Evolutionary conservation across 2,329 filamentous ascomycete genomes (phyloP).

Genomic region (Colletotrichum viniferum): DNA sequence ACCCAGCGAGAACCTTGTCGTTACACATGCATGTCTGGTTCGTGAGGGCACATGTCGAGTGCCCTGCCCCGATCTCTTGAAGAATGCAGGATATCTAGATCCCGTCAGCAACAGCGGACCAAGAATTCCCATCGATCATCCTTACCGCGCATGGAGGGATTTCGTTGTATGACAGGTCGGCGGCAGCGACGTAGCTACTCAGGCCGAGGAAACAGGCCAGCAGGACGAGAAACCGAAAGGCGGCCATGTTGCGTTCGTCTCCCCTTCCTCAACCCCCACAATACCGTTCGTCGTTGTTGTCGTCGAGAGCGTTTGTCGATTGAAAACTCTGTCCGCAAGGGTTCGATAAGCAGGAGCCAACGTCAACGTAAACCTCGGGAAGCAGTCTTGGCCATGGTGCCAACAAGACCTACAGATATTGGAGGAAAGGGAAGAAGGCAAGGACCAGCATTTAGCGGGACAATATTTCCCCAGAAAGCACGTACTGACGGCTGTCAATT

Average conservation of each 20-base stretch:
- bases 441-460: neutral
- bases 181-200: neutral
- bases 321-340: neutral
- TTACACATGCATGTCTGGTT: constrained; percentile 15
- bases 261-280: neutral
- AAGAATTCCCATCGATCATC: neutral
- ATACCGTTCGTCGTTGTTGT: neutral
- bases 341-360: neutral
- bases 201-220: constrained; percentile 2
- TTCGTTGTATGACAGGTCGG: neutral
- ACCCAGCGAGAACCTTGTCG: neutral
- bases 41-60: neutral
- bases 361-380: neutral
- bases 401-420: neutral
- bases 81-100: neutral
- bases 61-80: constrained; percentile 3
- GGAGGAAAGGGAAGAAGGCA: neutral
- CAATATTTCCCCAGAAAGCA: neutral
- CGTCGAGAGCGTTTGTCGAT: neutral
- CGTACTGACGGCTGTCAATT: neutral
- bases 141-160: constrained; percentile 13
- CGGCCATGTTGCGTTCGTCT: neutral
- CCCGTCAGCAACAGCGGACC: neutral
- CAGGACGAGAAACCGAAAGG: neutral
- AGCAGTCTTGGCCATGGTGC: neutral